Evolutionary conservation across 2,329 filamentous ascomycete genomes (phyloP).

Genomic region (Colletotrichum zoysiae): DNA sequence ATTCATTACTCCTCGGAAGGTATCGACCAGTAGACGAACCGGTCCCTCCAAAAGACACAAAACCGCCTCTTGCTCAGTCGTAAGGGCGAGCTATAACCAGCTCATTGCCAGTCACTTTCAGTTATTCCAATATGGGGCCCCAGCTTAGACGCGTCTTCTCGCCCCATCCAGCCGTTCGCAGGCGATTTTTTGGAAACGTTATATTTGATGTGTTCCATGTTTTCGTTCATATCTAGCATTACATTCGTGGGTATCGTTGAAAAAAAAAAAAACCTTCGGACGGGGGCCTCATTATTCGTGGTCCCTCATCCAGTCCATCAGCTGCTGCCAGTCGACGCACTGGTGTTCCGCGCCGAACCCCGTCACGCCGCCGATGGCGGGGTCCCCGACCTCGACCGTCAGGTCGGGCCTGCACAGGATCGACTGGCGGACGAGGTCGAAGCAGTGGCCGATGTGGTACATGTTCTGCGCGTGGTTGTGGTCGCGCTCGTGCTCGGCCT

Average conservation of each 20-base stretch:
- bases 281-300: background rate
- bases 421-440: constrained; percentile 19
- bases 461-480: constrained; percentile 3
- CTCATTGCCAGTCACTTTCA: background rate
- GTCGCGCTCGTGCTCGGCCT: background rate
- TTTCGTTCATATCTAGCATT: background rate
- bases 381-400: constrained; percentile 8
- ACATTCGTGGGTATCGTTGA: background rate
- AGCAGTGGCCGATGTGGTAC: constrained; percentile 28
- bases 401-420: constrained; percentile 17
- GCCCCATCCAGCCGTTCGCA: background rate
- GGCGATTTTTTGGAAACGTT: background rate
- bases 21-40: constrained; percentile 51
- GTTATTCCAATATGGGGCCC: too few relatives aligned
- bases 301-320: constrained; percentile 16
- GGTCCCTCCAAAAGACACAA: constrained; percentile 40
- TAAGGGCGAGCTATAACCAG: too few relatives aligned
- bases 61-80: too few relatives aligned
- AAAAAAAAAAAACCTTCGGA: too few relatives aligned
- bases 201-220: background rate
- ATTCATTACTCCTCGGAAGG: constrained; percentile 46
- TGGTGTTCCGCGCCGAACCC: constrained; percentile 24
- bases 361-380: constrained; percentile 3
- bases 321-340: constrained; percentile 11
- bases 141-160: background rate